Percentiles rank a stretch among this genome's conserved stretches.
Evolutionary conservation across 23 red algal species (phyloP).

Genomic region (Chondrus crispus): DNA sequence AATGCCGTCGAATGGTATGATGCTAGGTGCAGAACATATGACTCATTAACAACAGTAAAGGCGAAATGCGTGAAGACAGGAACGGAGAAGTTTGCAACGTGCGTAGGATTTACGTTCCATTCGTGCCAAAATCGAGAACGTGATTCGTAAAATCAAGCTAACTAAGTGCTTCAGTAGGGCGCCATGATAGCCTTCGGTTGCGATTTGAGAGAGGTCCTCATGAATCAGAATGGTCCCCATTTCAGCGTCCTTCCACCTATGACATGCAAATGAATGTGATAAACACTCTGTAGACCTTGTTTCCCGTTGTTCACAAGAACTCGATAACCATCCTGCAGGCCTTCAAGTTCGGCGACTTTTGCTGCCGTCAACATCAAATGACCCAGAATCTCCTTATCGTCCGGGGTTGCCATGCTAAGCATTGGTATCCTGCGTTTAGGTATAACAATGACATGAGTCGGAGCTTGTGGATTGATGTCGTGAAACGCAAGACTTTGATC

Average conservation of each 20-base stretch:
- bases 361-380: constrained; percentile 81
- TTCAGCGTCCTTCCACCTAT: constrained; percentile 72
- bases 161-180: too few relatives aligned
- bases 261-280: constrained; percentile 90
- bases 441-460: constrained; percentile 80
- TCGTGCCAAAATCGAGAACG: too few relatives aligned
- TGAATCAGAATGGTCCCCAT: constrained; percentile 74
- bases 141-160: too few relatives aligned
- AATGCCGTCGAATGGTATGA: too few relatives aligned
- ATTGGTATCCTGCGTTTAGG: constrained; percentile 77
- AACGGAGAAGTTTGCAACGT: too few relatives aligned
- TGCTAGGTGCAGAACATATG: too few relatives aligned
- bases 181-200: too few relatives aligned
- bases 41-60: too few relatives aligned
- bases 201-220: too few relatives aligned
- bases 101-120: too few relatives aligned
- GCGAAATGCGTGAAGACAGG: too few relatives aligned
- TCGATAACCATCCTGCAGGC: constrained; percentile 63
- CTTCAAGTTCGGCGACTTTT: constrained; percentile 68
- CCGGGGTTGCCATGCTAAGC: constrained; percentile 47
- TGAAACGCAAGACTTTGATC: constrained; percentile 78
- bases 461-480: constrained; percentile 91
- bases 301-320: constrained; percentile 88
- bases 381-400: constrained; percentile 67
- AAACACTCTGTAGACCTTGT: constrained; percentile 84